A percentile compares a stretch with the other conserved stretches of the same genome.
Evolutionary conservation across 1,284 basidiomycete species (phyloP).

Genomic region (Ustilago crameri): DNA sequence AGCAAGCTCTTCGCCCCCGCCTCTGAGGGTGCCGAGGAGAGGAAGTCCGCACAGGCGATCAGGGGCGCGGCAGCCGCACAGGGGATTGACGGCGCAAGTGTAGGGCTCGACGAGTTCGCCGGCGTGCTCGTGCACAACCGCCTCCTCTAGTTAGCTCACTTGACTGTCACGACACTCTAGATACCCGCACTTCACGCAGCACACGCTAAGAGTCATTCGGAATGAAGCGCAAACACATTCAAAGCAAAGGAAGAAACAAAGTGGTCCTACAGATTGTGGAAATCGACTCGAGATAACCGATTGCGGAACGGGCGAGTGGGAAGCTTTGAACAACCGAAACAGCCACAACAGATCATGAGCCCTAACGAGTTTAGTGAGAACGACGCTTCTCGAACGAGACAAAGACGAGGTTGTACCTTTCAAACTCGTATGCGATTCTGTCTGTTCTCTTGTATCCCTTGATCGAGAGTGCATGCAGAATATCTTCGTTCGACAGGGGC

Average conservation of each 20-base stretch:
- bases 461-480: slow-evolving; percentile 61
- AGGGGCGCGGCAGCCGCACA: slow-evolving; percentile 29
- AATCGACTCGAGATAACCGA: no score
- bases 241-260: neutral
- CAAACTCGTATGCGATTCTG: slow-evolving; percentile 98
- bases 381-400: slow-evolving; percentile 46
- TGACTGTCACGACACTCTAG: neutral
- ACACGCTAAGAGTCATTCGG: neutral
- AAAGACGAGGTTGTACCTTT: slow-evolving; percentile 90
- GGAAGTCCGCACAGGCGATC: slow-evolving; percentile 22
- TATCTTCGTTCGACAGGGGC: slow-evolving; percentile 54
- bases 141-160: slow-evolving; percentile 19
- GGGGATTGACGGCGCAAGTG: slow-evolving; percentile 13
- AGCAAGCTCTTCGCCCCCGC: slow-evolving; percentile 48
- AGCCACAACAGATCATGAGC: no score
- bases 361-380: slow-evolving; percentile 8
- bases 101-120: slow-evolving; percentile 47
- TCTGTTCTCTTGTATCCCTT: slow-evolving; percentile 77
- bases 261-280: no score
- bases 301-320: no score
- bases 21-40: slow-evolving; percentile 3
- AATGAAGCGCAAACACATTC: neutral
- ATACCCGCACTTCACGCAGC: neutral
- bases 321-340: no score
- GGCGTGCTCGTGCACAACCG: slow-evolving; percentile 42